Percentiles rank a stretch among this genome's conserved stretches.
These are phyloP conservation scores for Blastobotrys persicus DNA, from an alignment of 1,139 yeast genomes.

Conservation along the genomic window DNA sequence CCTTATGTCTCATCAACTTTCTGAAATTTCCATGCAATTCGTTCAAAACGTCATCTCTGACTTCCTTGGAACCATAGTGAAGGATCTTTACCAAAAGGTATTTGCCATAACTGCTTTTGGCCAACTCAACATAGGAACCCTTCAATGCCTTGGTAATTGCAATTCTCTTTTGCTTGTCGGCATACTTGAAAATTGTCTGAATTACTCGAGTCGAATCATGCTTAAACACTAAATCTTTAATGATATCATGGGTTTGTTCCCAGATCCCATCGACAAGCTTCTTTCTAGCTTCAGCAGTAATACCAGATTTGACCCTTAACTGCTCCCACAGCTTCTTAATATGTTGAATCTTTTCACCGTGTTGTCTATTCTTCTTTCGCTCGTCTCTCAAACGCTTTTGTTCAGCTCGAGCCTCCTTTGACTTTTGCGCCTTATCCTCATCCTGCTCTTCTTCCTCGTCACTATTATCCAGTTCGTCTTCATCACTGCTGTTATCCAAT, in stretches of 20 bases:
- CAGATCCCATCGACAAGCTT: slow-evolving; percentile 82
- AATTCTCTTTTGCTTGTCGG: slow-evolving; percentile 76
- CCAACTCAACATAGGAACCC: slow-evolving; percentile 76
- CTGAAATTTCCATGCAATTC: slow-evolving; percentile 89
- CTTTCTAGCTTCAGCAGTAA: slow-evolving; percentile 74
- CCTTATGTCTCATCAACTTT: slow-evolving; percentile 92
- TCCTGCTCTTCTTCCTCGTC: slow-evolving; percentile 28
- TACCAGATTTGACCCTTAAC: slow-evolving; percentile 77
- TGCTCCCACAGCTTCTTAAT: slow-evolving; percentile 91
- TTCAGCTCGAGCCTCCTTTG: slow-evolving; percentile 68
- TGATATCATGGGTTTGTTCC: slow-evolving; percentile 72
- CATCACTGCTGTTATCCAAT: slow-evolving; percentile 31
- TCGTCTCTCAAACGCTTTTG: slow-evolving; percentile 77
- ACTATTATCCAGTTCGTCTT: slow-evolving; percentile 33
- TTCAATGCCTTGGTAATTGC: slow-evolving; percentile 65
- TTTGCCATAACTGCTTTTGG: slow-evolving; percentile 92
- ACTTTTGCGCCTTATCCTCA: slow-evolving; percentile 20
- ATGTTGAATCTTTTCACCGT: slow-evolving; percentile 80
- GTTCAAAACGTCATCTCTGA: slow-evolving; percentile 69
- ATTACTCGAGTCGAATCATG: slow-evolving; percentile 97
- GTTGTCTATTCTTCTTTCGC: slow-evolving; percentile 80
- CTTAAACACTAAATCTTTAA: slow-evolving; percentile 83
- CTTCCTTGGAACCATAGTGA: slow-evolving; percentile 85
- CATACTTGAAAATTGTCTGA: slow-evolving; percentile 86
- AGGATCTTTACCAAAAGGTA: slow-evolving; percentile 82